A percentile compares a stretch with the other conserved stretches of the same genome.
Conservation (phyloP, 257 asterid species). For the Osmanthus fragrans region DNA sequence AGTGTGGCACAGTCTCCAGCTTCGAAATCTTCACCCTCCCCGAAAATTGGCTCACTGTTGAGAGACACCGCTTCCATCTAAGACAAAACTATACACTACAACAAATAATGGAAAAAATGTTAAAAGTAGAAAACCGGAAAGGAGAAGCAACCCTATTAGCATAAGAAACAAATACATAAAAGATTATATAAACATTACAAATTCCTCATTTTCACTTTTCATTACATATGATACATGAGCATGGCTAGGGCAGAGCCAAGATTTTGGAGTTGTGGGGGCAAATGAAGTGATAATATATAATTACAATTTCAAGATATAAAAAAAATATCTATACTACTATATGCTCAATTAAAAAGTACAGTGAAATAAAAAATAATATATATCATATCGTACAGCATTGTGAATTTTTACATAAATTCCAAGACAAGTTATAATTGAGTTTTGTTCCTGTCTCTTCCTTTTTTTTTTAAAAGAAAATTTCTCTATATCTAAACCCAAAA, state of each 20-base stretch:
- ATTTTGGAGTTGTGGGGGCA: neutral
- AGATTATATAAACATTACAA: neutral
- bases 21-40: conserved; percentile 45
- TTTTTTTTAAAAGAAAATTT: neutral
- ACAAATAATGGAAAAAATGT: neutral
- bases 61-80: conserved; percentile 63
- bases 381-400: neutral
- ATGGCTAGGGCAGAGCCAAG: neutral
- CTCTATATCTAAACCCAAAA: neutral
- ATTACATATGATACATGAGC: neutral
- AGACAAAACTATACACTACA: conserved; percentile 1
- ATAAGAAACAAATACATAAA: neutral
- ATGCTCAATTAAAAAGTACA: neutral
- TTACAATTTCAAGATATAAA: neutral
- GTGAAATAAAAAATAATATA: neutral
- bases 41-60: conserved; percentile 49
- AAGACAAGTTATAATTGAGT: neutral
- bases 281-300: neutral
- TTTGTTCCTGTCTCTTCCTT: neutral
- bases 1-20: conserved; percentile 38
- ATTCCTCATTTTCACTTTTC: neutral
- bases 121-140: neutral
- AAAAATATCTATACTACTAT: neutral
- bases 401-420: neutral
- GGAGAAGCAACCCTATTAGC: conserved; percentile 7